These are phyloP conservation scores for Backusella luteola DNA, from an alignment of 192 early-diverging fungal species.

Conservation along the genomic window DNA sequence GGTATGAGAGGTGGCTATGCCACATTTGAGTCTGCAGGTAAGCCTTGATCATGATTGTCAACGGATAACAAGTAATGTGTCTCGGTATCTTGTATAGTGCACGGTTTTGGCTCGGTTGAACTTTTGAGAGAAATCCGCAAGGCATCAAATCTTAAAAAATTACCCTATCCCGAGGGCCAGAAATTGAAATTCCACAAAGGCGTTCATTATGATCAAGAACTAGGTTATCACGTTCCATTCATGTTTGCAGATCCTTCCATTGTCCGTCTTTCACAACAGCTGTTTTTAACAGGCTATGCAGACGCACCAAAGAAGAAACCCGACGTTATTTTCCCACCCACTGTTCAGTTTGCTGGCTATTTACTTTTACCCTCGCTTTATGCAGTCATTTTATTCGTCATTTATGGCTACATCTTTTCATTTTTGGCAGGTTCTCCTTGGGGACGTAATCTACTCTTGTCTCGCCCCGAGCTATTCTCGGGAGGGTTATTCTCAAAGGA, in stretches of 20 bases:
- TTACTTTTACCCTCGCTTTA: constrained; percentile 46
- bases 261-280: constrained; percentile 52
- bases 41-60: neutral
- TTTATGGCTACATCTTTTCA: constrained; percentile 39
- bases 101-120: constrained; percentile 44
- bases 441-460: constrained; percentile 55
- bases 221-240: constrained; percentile 51
- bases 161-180: constrained; percentile 48
- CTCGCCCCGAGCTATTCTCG: constrained; percentile 58
- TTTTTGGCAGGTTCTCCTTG: constrained; percentile 45
- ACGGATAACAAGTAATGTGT: neutral
- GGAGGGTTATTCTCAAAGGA: constrained; percentile 55
- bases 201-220: constrained; percentile 46
- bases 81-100: constrained; percentile 24
- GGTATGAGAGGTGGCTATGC: constrained; percentile 58
- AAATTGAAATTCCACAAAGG: constrained; percentile 43
- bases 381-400: constrained; percentile 14
- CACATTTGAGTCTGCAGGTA: constrained; percentile 64
- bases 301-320: constrained; percentile 30
- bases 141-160: constrained; percentile 35
- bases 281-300: constrained; percentile 47
- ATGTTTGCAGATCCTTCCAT: constrained; percentile 53
- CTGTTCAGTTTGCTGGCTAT: constrained; percentile 64
- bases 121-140: constrained; percentile 45
- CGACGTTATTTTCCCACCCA: constrained; percentile 36